These are phyloP conservation scores for Naganishia onofrii DNA, from an alignment of 768 basidiomycete genomes.

Conservation along the genomic window DNA sequence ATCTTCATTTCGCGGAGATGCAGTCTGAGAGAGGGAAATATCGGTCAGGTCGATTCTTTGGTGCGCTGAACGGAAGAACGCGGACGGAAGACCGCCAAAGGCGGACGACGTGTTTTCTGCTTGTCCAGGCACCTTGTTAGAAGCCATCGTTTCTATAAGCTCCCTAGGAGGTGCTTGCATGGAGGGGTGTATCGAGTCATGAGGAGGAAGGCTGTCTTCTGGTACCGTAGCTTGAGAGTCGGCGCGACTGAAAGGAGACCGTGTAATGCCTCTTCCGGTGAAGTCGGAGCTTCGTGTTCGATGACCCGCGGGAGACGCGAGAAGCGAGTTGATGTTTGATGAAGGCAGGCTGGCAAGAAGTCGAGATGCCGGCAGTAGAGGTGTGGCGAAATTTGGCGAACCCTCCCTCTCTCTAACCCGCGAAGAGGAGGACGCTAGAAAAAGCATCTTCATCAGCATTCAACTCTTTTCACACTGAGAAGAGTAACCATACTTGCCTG, in stretches of 20 bases:
- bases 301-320: not conserved
- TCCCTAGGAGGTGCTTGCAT: slow-evolving; percentile 4
- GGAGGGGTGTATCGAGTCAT: slow-evolving; percentile 17
- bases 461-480: not conserved
- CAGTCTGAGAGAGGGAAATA: not conserved
- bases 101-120: not conserved
- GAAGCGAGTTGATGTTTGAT: slow-evolving; percentile 14
- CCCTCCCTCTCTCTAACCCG: not conserved
- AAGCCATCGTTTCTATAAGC: not conserved
- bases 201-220: slow-evolving; percentile 13
- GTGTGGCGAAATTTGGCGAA: not conserved
- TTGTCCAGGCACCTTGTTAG: not conserved
- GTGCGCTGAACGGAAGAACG: slow-evolving; percentile 17
- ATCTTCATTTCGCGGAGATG: not conserved
- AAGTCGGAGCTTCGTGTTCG: not conserved
- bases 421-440: not conserved
- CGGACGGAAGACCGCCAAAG: slow-evolving; percentile 7
- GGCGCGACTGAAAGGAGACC: slow-evolving; percentile 13
- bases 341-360: not conserved
- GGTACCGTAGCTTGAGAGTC: slow-evolving; percentile 27
- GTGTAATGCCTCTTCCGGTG: not conserved
- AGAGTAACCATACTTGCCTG: not conserved
- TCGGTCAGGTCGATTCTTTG: not conserved
- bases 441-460: not conserved
- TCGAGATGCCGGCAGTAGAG: slow-evolving; percentile 15